A percentile compares a stretch with the other conserved stretches of the same genome.
These are phyloP conservation scores for Metschnikowia kofuensis DNA, from an alignment of 805 yeast species.

Conservation along the genomic window DNA sequence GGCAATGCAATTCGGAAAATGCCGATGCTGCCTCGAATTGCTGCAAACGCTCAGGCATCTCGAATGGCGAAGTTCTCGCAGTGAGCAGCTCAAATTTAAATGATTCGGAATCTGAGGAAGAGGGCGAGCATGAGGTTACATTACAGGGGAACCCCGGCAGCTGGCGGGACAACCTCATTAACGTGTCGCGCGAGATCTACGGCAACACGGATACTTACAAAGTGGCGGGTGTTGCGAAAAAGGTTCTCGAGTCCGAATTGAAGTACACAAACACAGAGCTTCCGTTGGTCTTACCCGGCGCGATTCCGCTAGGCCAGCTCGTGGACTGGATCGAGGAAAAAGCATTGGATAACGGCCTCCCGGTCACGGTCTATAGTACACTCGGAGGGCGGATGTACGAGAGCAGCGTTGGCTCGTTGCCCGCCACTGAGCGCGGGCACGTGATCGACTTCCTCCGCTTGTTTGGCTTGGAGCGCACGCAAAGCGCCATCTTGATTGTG, in stretches of 20 bases:
- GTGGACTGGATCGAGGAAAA: conserved; percentile 25
- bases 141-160: conserved; percentile 6
- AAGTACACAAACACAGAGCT: conserved; percentile 15
- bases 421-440: conserved; percentile 21
- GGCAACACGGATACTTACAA: conserved; percentile 11
- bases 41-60: not conserved
- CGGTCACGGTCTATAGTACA: conserved; percentile 7
- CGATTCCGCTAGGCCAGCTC: conserved; percentile 47
- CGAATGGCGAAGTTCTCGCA: not conserved
- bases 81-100: not conserved
- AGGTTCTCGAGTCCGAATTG: conserved; percentile 14
- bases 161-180: conserved; percentile 3
- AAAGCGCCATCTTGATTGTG: not conserved
- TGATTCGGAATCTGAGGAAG: not conserved
- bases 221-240: conserved; percentile 19
- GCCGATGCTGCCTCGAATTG: not conserved
- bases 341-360: conserved; percentile 5
- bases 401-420: conserved; percentile 23
- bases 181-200: conserved; percentile 9
- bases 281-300: conserved; percentile 50
- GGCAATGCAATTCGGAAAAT: too few relatives aligned
- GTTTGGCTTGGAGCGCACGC: conserved; percentile 34
- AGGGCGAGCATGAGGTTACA: conserved; percentile 9
- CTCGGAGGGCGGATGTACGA: conserved; percentile 20
- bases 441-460: conserved; percentile 44